These are phyloP conservation scores for Sphenostylis stenocarpa DNA, from an alignment of 306 rosid species.

Conservation along the genomic window DNA sequence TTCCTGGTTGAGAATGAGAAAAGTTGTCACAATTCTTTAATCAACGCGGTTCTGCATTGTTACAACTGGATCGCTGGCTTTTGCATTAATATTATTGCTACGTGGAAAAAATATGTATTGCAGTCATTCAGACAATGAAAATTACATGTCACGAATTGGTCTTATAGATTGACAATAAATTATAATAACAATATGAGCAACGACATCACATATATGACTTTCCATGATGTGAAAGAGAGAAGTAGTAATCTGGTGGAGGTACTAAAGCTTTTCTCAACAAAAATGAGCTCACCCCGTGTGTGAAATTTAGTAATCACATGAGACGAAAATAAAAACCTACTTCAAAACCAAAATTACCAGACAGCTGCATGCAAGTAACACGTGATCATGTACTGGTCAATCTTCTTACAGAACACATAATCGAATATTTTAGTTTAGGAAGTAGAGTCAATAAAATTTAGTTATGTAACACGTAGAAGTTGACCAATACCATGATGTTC, in stretches of 20 bases:
- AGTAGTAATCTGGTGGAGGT: not conserved
- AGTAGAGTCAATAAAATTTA: not conserved
- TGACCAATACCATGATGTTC: not conserved
- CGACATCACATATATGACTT: not conserved
- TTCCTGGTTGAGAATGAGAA: not conserved
- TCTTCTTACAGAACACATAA: not conserved
- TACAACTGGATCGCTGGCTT: not conserved
- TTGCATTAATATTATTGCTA: not conserved
- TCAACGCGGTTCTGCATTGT: not conserved
- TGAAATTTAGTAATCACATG: constrained; percentile 32
- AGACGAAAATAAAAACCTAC: not conserved
- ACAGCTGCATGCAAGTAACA: constrained; percentile 34
- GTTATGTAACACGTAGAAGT: not conserved
- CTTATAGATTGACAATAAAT: not conserved
- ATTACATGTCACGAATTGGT: not conserved
- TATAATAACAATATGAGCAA: not conserved
- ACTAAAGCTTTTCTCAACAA: not conserved
- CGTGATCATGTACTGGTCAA: not conserved
- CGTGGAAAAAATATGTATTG: not conserved
- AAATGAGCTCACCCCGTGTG: constrained; percentile 20
- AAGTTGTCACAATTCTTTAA: not conserved
- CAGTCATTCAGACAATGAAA: not conserved
- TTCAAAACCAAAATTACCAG: constrained; percentile 30
- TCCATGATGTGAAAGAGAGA: constrained; percentile 12
- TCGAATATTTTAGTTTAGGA: not conserved